These are phyloP conservation scores for Cryptosporidium sp. DNA, from an alignment of 169 alveolate species.

Conservation along the genomic window DNA sequence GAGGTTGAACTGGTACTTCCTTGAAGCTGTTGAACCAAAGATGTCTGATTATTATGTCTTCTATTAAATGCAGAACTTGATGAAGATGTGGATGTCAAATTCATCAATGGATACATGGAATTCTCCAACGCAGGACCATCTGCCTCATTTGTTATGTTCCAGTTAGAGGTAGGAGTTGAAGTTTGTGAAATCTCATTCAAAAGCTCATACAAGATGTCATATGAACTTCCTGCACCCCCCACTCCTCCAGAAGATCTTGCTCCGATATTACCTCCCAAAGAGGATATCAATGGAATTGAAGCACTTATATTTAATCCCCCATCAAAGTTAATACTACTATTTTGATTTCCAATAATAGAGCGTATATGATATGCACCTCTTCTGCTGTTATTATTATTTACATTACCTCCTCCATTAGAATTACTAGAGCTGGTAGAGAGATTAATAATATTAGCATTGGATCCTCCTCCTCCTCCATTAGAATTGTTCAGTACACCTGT, in stretches of 20 bases:
- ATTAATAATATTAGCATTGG: neutral
- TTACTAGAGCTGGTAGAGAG: neutral
- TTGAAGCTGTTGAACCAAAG: conserved; percentile 23
- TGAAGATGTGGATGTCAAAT: conserved; percentile 8
- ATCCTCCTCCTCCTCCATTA: neutral
- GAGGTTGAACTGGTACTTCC: neutral
- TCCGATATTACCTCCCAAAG: conserved; percentile 2
- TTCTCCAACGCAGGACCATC: conserved; percentile 66
- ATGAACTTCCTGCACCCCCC: conserved; percentile 16
- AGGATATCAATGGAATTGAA: conserved; percentile 30
- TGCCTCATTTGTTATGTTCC: conserved; percentile 46
- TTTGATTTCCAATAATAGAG: conserved; percentile 46
- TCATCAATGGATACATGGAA: conserved; percentile 56
- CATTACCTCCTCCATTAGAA: neutral
- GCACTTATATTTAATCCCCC: conserved; percentile 59
- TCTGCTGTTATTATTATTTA: neutral
- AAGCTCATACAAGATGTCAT: conserved; percentile 64
- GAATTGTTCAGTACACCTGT: neutral
- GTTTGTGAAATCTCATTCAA: conserved; percentile 58
- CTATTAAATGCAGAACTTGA: conserved; percentile 38
- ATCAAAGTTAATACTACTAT: conserved; percentile 45
- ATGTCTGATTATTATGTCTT: neutral
- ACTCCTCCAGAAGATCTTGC: conserved; percentile 19
- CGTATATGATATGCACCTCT: conserved; percentile 54
- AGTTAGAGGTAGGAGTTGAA: conserved; percentile 58